Percentiles rank a stretch among this genome's conserved stretches.
These are phyloP conservation scores for Aspergillus costaricaensis DNA, from an alignment of 2,329 filamentous ascomycete species.

Conservation along the genomic window DNA sequence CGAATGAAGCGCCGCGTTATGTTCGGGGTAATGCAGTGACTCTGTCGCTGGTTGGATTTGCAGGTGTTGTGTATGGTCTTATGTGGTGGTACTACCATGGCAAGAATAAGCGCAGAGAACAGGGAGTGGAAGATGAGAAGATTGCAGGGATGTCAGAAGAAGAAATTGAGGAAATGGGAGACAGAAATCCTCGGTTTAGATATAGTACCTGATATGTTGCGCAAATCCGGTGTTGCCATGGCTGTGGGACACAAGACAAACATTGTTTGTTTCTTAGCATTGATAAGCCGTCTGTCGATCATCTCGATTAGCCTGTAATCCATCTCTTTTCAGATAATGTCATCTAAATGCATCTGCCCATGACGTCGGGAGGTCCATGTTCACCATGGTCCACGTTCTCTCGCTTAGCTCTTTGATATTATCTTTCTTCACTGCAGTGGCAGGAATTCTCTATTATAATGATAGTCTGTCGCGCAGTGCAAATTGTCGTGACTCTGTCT, in stretches of 20 bases:
- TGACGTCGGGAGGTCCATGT: neutral
- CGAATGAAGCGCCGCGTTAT: conserved; percentile 58
- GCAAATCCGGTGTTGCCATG: neutral
- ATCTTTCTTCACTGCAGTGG: conserved; percentile 15
- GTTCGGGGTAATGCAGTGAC: conserved; percentile 64
- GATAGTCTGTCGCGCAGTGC: neutral
- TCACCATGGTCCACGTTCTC: conserved; percentile 9
- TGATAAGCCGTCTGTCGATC: neutral
- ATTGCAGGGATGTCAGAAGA: conserved; percentile 43
- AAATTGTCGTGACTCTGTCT: neutral
- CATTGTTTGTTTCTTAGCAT: neutral
- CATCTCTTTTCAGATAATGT: neutral
- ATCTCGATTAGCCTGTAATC: neutral
- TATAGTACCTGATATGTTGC: conserved; percentile 37
- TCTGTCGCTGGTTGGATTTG: conserved; percentile 59
- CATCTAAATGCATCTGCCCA: neutral
- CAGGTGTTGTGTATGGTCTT: conserved; percentile 54
- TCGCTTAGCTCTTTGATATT: conserved; percentile 5
- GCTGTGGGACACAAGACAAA: neutral
- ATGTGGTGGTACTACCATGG: conserved; percentile 57
- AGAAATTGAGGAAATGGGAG: conserved; percentile 47
- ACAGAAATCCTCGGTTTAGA: conserved; percentile 43
- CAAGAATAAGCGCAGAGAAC: conserved; percentile 49
- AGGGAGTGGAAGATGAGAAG: conserved; percentile 42
- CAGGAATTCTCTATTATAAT: conserved; percentile 13